phyloP scores from a whole-genome alignment of 768 basidiomycete species.

The Candolleomyces efflorescens region DNA sequence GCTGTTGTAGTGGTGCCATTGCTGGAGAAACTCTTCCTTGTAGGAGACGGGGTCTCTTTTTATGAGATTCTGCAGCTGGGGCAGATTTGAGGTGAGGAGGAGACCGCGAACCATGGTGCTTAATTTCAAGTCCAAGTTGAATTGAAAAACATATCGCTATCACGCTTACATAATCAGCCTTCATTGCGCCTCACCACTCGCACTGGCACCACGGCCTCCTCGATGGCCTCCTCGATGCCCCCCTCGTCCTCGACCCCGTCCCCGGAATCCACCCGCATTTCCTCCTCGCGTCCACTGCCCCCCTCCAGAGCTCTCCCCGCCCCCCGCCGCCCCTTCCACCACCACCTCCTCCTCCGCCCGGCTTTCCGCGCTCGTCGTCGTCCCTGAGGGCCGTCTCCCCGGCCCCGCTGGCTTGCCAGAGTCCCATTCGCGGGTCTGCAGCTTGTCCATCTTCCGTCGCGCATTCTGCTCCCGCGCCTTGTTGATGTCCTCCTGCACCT shows the following conservation, averaged over 20 bases:
- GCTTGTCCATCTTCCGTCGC: conserved; percentile 77
- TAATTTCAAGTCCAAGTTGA: conserved; percentile 5
- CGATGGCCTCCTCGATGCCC: too few relatives aligned
- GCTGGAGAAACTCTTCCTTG: conserved; percentile 92
- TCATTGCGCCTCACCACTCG: too few relatives aligned
- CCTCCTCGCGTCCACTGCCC: conserved; percentile 7
- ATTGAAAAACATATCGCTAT: neutral
- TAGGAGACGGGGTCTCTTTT: conserved; percentile 90
- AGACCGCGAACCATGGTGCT: conserved; percentile 53
- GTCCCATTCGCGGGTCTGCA: conserved; percentile 80
- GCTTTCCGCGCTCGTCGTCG: too few relatives aligned
- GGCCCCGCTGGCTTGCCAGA: conserved; percentile 51
- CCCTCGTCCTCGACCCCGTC: conserved; percentile 14
- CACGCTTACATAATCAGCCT: neutral
- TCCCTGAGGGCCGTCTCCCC: neutral
- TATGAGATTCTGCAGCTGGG: conserved; percentile 94
- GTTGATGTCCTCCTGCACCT: conserved; percentile 66
- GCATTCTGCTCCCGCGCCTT: conserved; percentile 75
- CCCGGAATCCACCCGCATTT: conserved; percentile 6
- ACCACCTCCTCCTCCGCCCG: too few relatives aligned
- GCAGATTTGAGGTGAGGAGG: conserved; percentile 83
- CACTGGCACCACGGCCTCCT: too few relatives aligned
- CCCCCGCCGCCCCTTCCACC: neutral
- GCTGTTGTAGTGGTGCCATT: conserved; percentile 94
- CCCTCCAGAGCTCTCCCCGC: conserved; percentile 2